phyloP scores from a whole-genome alignment of 2,329 filamentous ascomycete genomes.

The Tolypocladium ophioglossoides region DNA sequence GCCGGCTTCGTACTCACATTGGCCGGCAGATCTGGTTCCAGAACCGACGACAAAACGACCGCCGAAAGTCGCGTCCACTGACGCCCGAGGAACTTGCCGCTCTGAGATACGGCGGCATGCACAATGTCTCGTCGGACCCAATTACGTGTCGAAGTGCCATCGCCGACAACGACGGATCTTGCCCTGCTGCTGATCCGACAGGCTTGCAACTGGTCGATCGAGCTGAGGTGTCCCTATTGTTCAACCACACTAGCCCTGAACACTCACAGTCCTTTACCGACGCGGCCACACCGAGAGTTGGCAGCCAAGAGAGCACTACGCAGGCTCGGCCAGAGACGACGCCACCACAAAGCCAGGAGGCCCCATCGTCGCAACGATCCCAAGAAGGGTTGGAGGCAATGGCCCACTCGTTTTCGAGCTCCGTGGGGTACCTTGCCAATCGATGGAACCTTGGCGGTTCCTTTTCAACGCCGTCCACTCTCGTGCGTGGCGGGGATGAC shows the following conservation, averaged over 20 bases:
- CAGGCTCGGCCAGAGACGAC: constrained; percentile 5
- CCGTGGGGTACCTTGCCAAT: constrained; percentile 42
- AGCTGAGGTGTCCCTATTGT: constrained; percentile 12
- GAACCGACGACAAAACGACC: constrained; percentile 85
- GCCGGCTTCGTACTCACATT: constrained; percentile 7
- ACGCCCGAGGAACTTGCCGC: constrained; percentile 65
- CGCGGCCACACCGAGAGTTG: constrained; percentile 14
- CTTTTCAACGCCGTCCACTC: constrained; percentile 36
- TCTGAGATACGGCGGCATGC: constrained; percentile 43
- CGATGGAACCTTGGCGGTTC: constrained; percentile 44
- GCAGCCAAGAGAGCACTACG: constrained; percentile 3
- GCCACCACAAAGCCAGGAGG: constrained; percentile 15
- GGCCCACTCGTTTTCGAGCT: constrained; percentile 30
- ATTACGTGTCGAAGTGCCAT: constrained; percentile 16
- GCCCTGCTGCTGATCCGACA: constrained; percentile 16
- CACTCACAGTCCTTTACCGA: constrained; percentile 10
- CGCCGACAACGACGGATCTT: constrained; percentile 15
- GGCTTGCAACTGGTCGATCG: constrained; percentile 13
- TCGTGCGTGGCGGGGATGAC: constrained; percentile 29
- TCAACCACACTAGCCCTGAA: constrained; percentile 2
- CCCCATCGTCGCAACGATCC: constrained; percentile 15
- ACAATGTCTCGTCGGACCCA: constrained; percentile 38
- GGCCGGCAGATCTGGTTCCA: constrained; percentile 88
- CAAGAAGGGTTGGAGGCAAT: constrained; percentile 16
- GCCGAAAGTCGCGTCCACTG: constrained; percentile 77